Evolutionary conservation across 495 filamentous ascomycete genomes (phyloP), one percentile per base, ranked within the genome.

Genomic region (Pyrenula aspistea): DNA sequence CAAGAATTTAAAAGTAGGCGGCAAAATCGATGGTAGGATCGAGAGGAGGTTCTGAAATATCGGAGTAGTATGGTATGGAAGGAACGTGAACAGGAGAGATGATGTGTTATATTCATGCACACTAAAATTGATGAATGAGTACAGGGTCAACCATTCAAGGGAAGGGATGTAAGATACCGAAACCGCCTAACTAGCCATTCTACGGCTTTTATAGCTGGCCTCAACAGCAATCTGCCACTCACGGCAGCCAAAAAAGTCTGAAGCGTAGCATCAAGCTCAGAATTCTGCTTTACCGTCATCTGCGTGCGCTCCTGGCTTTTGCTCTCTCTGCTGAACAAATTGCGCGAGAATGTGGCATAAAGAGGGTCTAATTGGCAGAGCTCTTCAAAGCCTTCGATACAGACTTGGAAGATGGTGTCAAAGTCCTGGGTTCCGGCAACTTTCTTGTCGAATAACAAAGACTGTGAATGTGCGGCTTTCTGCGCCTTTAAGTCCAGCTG

Each of bases 141-240:
- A 8, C 50, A 19, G 24, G 47, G 15, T 36, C 2, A 8, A 15
- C 53, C 12, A 12, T 25, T n/a, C n/a, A n/a, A n/a, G n/a, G n/a
- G n/a, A n/a, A 31, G 24, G 21, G 25, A 51, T 25, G 24, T 21
- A 61, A 20, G 61, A 24, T 73, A 96, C 91, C 89, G 80, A 60
- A 97, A 99, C 57, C 91, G 78, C 63, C 93, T 76, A 25, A 99
- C 77, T 22, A 96, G 77, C 93, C 93, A 99, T 72, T 99, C 94
- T 25, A 96, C 75, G 2, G 90, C 88, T 62, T 91, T 95, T 12
- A 93, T 78, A 1, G 88, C 89, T 15, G 92, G 91, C 66, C 82
- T 89, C 49, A 99, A 73, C 24, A 89, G 77, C 42, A 99, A 60
- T 51, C 85, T 77, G n/a, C 81, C 80, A 22, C 86, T 83, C 12